Conservation (phyloP, 371 early-diverging fungal species). For the Apophysomyces elegans region DNA sequence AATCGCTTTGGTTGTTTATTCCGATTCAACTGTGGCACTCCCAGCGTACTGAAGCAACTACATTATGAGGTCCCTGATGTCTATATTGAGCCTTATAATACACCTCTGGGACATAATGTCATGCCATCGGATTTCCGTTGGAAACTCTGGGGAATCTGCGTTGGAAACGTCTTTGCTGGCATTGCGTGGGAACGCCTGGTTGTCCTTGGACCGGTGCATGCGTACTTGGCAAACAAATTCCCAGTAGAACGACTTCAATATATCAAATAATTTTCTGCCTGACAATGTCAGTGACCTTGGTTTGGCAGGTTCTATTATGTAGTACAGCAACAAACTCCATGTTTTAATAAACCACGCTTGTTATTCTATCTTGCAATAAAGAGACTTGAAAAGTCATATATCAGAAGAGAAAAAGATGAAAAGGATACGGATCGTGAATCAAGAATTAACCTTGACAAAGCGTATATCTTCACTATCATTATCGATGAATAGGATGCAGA, state of each 20-base stretch:
- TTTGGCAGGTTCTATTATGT: no score
- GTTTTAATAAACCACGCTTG: no score
- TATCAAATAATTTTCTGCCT: not conserved
- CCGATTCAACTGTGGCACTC: constrained; percentile 78
- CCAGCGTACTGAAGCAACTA: constrained; percentile 41
- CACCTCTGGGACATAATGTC: constrained; percentile 69
- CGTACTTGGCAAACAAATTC: constrained; percentile 15
- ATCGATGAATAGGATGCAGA: constrained; percentile 6
- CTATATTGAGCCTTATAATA: constrained; percentile 62
- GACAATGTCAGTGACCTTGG: not conserved
- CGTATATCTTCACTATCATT: no score
- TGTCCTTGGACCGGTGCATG: constrained; percentile 55
- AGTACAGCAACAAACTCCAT: no score
- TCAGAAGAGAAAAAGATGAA: no score
- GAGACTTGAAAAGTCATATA: no score
- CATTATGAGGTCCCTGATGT: constrained; percentile 58
- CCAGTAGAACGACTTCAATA: constrained; percentile 15
- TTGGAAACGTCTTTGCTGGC: constrained; percentile 40
- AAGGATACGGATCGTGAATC: no score
- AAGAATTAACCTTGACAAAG: no score
- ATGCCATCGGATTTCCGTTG: constrained; percentile 70
- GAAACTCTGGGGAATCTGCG: constrained; percentile 59
- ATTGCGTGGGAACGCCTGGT: constrained; percentile 51
- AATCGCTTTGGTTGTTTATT: constrained; percentile 74
- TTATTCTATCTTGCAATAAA: no score